Evolutionary conservation across 306 rosid genomes (phyloP).

Genomic region (Rosa chinensis): DNA sequence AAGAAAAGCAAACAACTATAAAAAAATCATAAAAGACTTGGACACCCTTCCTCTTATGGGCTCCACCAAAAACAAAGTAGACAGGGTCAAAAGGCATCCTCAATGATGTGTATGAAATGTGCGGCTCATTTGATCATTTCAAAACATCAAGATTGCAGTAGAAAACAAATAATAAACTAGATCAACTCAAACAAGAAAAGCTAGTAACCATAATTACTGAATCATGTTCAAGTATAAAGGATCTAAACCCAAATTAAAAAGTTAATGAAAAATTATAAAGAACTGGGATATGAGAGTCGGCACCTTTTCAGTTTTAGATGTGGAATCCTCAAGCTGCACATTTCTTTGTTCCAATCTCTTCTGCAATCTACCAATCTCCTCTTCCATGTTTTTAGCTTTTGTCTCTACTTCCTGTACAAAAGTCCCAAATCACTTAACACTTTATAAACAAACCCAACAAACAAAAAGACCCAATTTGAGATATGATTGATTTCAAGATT

Average conservation of each 20-base stretch:
- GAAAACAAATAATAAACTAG: conserved; percentile 6
- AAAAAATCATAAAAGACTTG: neutral
- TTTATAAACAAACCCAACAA: conserved; percentile 43
- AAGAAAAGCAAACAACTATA: conserved; percentile 2
- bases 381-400: conserved; percentile 79
- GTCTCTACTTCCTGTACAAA: conserved; percentile 76
- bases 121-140: conserved; percentile 20
- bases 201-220: conserved; percentile 23
- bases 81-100: conserved; percentile 30
- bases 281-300: conserved; percentile 22
- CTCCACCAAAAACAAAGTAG: conserved; percentile 29
- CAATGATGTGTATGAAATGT: conserved; percentile 25
- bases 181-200: conserved; percentile 25
- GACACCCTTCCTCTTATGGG: conserved; percentile 20
- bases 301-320: conserved; percentile 74
- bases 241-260: conserved; percentile 18
- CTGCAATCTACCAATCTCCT: conserved; percentile 60
- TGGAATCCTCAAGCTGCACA: conserved; percentile 66
- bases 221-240: conserved; percentile 13
- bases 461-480: conserved; percentile 31
- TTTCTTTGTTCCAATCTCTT: conserved; percentile 66
- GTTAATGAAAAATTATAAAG: conserved; percentile 14
- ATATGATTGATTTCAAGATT: conserved; percentile 33
- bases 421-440: conserved; percentile 13
- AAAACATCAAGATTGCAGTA: conserved; percentile 15